phyloP scores from a whole-genome alignment of 2,329 filamentous ascomycete species.

The Davidsoniella australis region DNA sequence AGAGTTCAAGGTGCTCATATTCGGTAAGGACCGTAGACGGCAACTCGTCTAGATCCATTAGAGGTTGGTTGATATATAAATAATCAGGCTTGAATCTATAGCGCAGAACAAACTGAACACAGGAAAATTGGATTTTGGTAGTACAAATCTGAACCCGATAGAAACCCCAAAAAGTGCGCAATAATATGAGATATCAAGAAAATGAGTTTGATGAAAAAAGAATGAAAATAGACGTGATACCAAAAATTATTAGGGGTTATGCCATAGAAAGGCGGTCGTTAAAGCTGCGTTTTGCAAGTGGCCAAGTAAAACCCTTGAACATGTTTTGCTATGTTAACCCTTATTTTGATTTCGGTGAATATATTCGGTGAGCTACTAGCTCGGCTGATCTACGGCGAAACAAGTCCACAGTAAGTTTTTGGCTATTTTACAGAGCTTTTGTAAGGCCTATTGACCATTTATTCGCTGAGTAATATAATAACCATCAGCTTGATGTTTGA shows the following conservation, averaged over 20 bases:
- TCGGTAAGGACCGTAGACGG: constrained; percentile 9
- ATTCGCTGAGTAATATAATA: too few species aligned
- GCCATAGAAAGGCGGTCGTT: too few species aligned
- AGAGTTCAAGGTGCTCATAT: constrained; percentile 9
- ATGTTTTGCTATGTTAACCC: too few species aligned
- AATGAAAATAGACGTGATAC: not conserved
- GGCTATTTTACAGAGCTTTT: not conserved
- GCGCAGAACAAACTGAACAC: too few species aligned
- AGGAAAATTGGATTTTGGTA: too few species aligned
- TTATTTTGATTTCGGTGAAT: constrained; percentile 9
- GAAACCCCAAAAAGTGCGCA: too few species aligned
- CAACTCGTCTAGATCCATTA: constrained; percentile 11
- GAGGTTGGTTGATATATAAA: not conserved
- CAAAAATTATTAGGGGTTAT: too few species aligned
- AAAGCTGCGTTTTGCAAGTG: constrained; percentile 1
- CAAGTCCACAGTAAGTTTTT: not conserved
- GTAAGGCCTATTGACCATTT: not conserved
- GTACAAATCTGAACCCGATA: too few species aligned
- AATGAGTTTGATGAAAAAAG: not conserved
- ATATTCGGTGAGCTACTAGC: not conserved
- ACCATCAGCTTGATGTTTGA: too few species aligned
- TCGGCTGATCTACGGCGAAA: constrained; percentile 1
- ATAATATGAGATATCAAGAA: too few species aligned
- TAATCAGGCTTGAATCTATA: too few species aligned
- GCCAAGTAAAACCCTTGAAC: not conserved